Conservation (phyloP, 208 protist genomes). For the Endotrypanum monterogeii region DNA sequence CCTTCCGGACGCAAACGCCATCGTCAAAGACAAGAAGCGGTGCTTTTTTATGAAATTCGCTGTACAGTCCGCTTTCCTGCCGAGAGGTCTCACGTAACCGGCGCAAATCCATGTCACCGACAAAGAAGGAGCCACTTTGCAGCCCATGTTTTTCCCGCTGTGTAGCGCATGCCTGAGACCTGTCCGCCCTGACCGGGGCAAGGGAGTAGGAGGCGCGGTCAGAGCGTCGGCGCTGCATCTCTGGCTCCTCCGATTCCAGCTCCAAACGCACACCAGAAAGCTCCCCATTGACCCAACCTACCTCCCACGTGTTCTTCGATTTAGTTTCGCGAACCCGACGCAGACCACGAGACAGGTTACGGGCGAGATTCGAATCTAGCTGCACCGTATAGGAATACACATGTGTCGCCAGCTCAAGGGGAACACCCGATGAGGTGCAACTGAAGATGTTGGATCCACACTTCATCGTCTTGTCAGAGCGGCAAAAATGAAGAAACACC, state of each 20-base stretch:
- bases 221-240: slow-evolving; percentile 29
- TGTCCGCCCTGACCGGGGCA: slow-evolving; percentile 39
- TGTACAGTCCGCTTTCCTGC: slow-evolving; percentile 56
- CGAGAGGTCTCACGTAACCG: slow-evolving; percentile 57
- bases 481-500: slow-evolving; percentile 67
- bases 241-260: slow-evolving; percentile 25
- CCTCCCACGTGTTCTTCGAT: slow-evolving; percentile 79
- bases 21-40: slow-evolving; percentile 84
- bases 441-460: slow-evolving; percentile 76
- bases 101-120: slow-evolving; percentile 73
- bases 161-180: slow-evolving; percentile 60
- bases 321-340: slow-evolving; percentile 63
- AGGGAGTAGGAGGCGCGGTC: slow-evolving; percentile 49
- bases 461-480: slow-evolving; percentile 74
- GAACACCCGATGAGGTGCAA: slow-evolving; percentile 17
- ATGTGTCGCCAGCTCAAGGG: slow-evolving; percentile 79
- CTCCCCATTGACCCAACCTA: slow-evolving; percentile 83
- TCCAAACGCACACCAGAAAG: slow-evolving; percentile 36
- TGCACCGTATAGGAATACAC: slow-evolving; percentile 85
- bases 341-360: slow-evolving; percentile 43
- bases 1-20: slow-evolving; percentile 77
- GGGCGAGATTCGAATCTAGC: slow-evolving; percentile 63
- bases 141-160: slow-evolving; percentile 53
- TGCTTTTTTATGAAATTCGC: slow-evolving; percentile 75
- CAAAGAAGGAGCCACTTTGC: slow-evolving; percentile 83